Percentiles rank a stretch among this genome's conserved stretches.
Conservation (phyloP, 345 rosid genomes). For the Arabidopsis thaliana region DNA sequence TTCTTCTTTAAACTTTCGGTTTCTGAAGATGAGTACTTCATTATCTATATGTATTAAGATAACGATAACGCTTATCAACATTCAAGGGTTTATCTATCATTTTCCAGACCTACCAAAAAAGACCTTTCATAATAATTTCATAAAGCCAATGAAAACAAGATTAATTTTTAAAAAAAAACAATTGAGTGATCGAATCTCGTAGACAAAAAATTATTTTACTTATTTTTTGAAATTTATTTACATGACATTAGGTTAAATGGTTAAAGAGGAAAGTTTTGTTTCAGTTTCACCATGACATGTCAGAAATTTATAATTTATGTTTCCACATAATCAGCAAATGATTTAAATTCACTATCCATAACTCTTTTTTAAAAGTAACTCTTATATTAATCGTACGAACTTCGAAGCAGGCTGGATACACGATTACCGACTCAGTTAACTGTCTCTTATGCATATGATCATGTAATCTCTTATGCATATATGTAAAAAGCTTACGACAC, state of each 20-base stretch:
- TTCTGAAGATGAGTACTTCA: conserved; percentile 3
- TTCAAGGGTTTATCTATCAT: background rate
- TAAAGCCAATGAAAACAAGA: background rate
- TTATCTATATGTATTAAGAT: background rate
- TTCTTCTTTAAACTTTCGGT: conserved; percentile 35
- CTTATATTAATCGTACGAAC: too few relatives aligned
- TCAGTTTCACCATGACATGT: too few relatives aligned
- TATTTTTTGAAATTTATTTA: background rate
- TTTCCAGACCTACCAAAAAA: background rate
- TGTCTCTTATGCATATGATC: conserved; percentile 7
- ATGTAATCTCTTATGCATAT: conserved; percentile 3
- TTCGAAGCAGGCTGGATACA: too few relatives aligned
- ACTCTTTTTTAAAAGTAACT: too few relatives aligned
- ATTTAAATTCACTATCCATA: too few relatives aligned
- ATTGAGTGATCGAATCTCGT: too few relatives aligned
- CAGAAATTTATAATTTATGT: background rate
- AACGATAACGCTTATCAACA: background rate
- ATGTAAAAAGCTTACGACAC: background rate
- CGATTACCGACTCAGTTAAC: background rate
- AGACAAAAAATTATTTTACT: background rate
- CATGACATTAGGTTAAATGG: background rate
- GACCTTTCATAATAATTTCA: background rate
- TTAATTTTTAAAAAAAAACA: too few relatives aligned
- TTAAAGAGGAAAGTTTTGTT: background rate
- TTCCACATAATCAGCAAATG: background rate